phyloP scores from a whole-genome alignment of 345 rosid genomes.

The Lepidium africanum region DNA sequence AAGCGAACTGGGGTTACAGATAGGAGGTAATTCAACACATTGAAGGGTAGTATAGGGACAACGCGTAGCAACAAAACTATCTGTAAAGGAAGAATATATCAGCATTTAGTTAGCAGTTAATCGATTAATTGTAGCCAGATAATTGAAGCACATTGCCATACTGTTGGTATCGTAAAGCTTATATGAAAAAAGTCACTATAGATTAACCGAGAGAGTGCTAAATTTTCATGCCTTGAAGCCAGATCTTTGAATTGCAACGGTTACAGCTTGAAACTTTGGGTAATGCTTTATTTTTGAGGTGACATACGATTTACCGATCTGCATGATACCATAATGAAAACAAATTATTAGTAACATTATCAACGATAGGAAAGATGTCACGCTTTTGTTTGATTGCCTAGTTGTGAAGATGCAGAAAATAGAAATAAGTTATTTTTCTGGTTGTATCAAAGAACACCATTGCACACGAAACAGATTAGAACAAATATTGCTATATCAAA shows the following conservation, averaged over 20 bases:
- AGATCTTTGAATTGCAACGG: constrained; percentile 41
- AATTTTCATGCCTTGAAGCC: constrained; percentile 46
- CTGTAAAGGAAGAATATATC: constrained; percentile 28
- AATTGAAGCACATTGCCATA: not conserved
- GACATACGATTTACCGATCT: constrained; percentile 49
- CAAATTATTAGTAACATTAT: not conserved
- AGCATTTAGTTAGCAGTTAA: constrained; percentile 7
- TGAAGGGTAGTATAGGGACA: constrained; percentile 56
- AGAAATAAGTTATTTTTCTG: not conserved
- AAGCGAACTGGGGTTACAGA: constrained; percentile 49
- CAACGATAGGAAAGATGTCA: not conserved
- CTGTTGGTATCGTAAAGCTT: not conserved
- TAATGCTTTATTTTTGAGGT: constrained; percentile 43
- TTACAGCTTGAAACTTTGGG: constrained; percentile 47
- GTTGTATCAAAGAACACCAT: not conserved
- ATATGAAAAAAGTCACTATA: not conserved
- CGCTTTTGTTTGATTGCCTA: not conserved
- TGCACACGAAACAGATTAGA: not conserved
- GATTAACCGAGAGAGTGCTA: constrained; percentile 1
- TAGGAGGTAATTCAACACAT: constrained; percentile 50
- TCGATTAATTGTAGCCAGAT: not conserved
- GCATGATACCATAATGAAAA: constrained; percentile 11
- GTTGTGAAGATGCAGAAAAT: not conserved
- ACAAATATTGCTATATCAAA: not conserved
- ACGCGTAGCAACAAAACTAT: constrained; percentile 51